Evolutionary conservation across 2,329 filamentous ascomycete genomes (phyloP).

Genomic region (Xylariaceae sp.): DNA sequence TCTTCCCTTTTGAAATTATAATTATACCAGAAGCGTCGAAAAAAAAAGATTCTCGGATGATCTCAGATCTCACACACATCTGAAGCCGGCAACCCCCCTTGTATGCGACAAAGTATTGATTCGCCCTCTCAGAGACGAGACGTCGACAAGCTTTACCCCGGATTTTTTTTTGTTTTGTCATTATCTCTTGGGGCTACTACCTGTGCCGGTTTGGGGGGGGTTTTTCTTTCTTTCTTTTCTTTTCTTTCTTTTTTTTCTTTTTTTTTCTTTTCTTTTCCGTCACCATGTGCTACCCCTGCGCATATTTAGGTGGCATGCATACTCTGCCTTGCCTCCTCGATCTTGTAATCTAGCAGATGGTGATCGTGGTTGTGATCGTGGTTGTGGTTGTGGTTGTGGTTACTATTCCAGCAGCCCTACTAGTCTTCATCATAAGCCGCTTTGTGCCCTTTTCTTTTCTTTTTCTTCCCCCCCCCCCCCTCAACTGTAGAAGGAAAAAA

Average conservation of each 20-base stretch:
- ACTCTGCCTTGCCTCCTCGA: conserved; percentile 1
- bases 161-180: conserved; percentile 3
- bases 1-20: too few relatives aligned
- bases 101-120: conserved; percentile 1
- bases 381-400: background rate
- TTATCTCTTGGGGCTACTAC: too few relatives aligned
- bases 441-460: background rate
- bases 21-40: too few relatives aligned
- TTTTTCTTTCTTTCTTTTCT: too few relatives aligned
- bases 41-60: too few relatives aligned
- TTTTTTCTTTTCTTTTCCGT: conserved; percentile 15
- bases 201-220: too few relatives aligned
- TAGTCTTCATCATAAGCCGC: background rate
- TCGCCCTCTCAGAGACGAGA: background rate
- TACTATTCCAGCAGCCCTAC: conserved; percentile 1
- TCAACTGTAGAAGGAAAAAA: too few relatives aligned
- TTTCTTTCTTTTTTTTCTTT: too few relatives aligned
- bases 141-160: conserved; percentile 11
- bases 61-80: background rate
- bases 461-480: too few relatives aligned
- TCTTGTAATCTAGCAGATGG: conserved; percentile 22
- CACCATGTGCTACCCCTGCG: conserved; percentile 32
- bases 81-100: background rate
- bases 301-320: conserved; percentile 27
- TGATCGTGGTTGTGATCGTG: conserved; percentile 3